Conservation (phyloP, 2,329 filamentous ascomycete genomes). For the Podosphaera leucotricha region DNA sequence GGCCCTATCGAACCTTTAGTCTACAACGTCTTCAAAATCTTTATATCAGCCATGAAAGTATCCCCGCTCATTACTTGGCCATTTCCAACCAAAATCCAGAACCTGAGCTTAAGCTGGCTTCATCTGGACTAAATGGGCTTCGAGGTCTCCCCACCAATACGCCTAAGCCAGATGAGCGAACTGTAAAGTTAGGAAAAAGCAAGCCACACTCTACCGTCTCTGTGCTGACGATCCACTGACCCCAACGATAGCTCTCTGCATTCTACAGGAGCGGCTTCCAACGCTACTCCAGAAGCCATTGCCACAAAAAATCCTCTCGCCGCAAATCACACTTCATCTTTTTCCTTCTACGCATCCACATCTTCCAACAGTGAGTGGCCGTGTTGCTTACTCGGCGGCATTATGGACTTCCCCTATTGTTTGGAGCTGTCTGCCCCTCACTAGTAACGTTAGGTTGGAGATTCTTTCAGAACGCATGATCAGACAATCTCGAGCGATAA, state of each 20-base stretch:
- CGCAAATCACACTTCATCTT: conserved; percentile 46
- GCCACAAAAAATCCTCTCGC: conserved; percentile 53
- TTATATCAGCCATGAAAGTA: conserved; percentile 1
- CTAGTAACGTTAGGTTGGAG: conserved; percentile 71
- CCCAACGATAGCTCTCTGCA: conserved; percentile 25
- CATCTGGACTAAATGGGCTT: conserved; percentile 12
- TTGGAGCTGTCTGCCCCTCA: conserved; percentile 77
- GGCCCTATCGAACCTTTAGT: background rate
- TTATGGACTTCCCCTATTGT: conserved; percentile 90
- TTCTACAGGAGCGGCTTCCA: conserved; percentile 42
- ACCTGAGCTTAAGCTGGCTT: conserved; percentile 22
- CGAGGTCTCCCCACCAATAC: conserved; percentile 4
- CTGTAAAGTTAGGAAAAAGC: conserved; percentile 25
- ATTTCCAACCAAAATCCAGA: conserved; percentile 12
- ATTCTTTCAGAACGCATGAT: conserved; percentile 74
- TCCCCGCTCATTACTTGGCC: conserved; percentile 7
- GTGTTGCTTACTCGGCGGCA: conserved; percentile 75
- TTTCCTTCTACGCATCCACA: conserved; percentile 62
- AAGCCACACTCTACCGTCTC: conserved; percentile 4
- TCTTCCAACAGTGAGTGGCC: conserved; percentile 76
- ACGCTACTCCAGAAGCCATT: conserved; percentile 41
- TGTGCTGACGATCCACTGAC: conserved; percentile 1
- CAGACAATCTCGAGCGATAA: conserved; percentile 16
- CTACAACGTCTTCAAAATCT: background rate
- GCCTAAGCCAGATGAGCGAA: conserved; percentile 27